Percentiles rank a stretch among this genome's conserved stretches.
These are phyloP conservation scores for Cavenderia fasciculata DNA, from an alignment of 78 protist species.

Conservation along the genomic window DNA sequence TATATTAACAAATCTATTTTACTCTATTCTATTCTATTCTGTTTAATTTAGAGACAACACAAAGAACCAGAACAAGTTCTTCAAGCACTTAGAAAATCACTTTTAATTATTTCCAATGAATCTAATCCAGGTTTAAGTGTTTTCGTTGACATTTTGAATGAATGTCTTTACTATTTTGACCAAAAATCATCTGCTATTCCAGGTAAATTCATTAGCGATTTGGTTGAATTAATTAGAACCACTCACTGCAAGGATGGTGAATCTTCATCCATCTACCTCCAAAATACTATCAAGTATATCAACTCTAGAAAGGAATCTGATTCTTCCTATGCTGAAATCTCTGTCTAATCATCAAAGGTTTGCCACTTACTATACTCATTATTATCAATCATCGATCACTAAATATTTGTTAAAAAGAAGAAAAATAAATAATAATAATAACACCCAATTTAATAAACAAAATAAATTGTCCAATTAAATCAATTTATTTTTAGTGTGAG, in stretches of 20 bases:
- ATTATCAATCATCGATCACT: too few relatives aligned
- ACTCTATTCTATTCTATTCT: too few relatives aligned
- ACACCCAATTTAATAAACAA: too few relatives aligned
- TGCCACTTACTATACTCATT: too few relatives aligned
- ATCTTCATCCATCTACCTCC: conserved; percentile 39
- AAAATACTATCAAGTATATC: conserved; percentile 66
- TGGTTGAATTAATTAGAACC: conserved; percentile 68
- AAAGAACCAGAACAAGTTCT: conserved; percentile 57
- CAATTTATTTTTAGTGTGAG: too few relatives aligned
- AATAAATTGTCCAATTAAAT: too few relatives aligned
- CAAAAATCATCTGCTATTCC: conserved; percentile 57
- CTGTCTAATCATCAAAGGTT: too few relatives aligned
- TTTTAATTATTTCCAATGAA: conserved; percentile 45
- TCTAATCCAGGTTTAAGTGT: conserved; percentile 65
- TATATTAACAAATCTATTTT: too few relatives aligned
- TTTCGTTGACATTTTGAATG: conserved; percentile 93
- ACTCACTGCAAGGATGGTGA: conserved; percentile 75
- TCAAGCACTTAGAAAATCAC: conserved; percentile 57
- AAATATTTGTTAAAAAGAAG: too few relatives aligned
- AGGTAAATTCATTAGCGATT: conserved; percentile 58
- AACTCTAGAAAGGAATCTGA: not conserved
- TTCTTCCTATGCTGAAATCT: not conserved
- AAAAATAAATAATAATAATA: too few relatives aligned
- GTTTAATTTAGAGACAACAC: conserved; percentile 45
- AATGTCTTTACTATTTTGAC: conserved; percentile 87